Conservation (phyloP, 169 alveolate genomes). For the Plasmodium knowlesi region DNA sequence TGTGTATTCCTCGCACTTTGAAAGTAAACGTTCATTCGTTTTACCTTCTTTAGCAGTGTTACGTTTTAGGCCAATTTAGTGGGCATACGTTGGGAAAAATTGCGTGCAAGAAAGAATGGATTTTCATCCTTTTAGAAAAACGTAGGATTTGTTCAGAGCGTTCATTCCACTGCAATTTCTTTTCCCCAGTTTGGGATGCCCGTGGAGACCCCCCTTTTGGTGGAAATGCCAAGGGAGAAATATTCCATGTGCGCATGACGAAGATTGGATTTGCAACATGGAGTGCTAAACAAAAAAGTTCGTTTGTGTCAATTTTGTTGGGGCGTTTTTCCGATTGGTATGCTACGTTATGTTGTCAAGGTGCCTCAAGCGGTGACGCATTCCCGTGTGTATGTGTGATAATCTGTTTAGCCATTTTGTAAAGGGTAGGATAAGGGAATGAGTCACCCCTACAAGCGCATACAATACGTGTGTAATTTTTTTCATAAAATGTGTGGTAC, state of each 20-base stretch:
- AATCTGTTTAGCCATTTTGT: neutral
- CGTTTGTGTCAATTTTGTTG: neutral
- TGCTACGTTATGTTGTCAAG: neutral
- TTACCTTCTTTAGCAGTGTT: neutral
- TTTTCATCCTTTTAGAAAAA: neutral
- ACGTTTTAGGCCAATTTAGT: neutral
- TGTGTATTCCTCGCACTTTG: neutral
- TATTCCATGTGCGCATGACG: neutral
- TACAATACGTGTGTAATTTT: neutral
- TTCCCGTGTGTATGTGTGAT: neutral
- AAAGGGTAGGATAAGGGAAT: neutral
- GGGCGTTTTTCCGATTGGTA: neutral
- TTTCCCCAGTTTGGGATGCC: neutral
- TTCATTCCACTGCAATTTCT: neutral
- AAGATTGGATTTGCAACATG: neutral
- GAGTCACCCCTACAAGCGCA: neutral
- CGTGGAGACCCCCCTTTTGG: neutral
- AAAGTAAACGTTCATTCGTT: slow-evolving; percentile 21
- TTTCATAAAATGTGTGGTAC: neutral
- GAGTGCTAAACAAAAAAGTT: neutral
- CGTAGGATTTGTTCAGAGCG: neutral
- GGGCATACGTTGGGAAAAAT: neutral
- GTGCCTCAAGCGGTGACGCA: neutral
- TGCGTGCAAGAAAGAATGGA: neutral
- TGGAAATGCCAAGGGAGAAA: neutral